These are phyloP conservation scores for Gossypium rotundifolium DNA, from an alignment of 345 rosid species.

Conservation along the genomic window DNA sequence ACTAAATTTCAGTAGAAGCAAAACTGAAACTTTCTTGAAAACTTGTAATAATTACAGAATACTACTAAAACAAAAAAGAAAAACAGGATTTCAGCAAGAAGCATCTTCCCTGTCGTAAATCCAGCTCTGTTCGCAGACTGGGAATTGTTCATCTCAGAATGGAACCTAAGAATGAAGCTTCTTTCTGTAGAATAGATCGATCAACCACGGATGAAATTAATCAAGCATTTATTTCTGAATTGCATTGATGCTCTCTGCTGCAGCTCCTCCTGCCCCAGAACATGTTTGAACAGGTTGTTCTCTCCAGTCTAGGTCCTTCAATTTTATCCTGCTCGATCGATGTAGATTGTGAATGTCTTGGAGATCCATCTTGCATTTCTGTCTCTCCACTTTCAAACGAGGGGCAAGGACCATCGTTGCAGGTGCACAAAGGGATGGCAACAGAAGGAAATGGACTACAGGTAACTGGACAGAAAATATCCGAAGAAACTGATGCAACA, in stretches of 20 bases:
- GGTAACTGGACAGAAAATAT: constrained; percentile 76
- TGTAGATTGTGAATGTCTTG: constrained; percentile 33
- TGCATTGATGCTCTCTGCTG: constrained; percentile 96
- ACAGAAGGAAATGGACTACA: constrained; percentile 96
- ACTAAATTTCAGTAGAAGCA: background rate
- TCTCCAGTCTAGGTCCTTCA: constrained; percentile 72
- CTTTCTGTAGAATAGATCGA: background rate
- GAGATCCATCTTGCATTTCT: constrained; percentile 45
- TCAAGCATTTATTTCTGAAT: constrained; percentile 92
- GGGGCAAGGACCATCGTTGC: constrained; percentile 80
- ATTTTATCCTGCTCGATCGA: constrained; percentile 58
- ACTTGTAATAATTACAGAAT: background rate
- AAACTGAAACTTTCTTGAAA: background rate
- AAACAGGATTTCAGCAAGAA: background rate
- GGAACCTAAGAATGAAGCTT: background rate
- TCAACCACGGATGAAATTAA: background rate
- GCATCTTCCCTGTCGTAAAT: background rate
- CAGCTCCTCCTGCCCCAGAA: constrained; percentile 99
- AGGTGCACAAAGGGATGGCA: constrained; percentile 77
- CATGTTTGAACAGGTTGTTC: constrained; percentile 87
- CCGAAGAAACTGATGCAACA: constrained; percentile 75
- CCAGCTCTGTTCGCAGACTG: background rate
- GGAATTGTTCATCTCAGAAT: background rate
- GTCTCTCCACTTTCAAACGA: constrained; percentile 57
- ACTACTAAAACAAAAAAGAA: no score